These are phyloP conservation scores for Populus pruinosa DNA, from an alignment of 345 rosid genomes.

Conservation along the genomic window DNA sequence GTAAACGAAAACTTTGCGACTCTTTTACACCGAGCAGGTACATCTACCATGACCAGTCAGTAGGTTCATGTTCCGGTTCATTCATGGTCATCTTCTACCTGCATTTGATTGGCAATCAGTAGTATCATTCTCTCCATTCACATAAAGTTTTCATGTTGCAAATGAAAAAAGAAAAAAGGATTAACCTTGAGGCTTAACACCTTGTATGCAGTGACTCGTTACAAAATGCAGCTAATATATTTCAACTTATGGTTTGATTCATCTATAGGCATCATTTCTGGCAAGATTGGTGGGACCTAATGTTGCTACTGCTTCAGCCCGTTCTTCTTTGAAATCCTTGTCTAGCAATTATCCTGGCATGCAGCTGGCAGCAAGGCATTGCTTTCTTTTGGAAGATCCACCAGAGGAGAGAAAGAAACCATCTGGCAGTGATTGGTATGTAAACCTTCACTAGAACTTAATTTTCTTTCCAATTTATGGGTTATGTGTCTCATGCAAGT, in stretches of 20 bases:
- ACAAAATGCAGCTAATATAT: background rate
- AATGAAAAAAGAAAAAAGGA: background rate
- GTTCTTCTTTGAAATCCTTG: conserved; percentile 59
- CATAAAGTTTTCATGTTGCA: background rate
- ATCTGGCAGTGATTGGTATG: conserved; percentile 54
- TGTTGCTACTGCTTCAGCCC: conserved; percentile 69
- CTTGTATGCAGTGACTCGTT: conserved; percentile 1
- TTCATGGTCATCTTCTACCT: too few relatives aligned
- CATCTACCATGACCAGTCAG: too few relatives aligned
- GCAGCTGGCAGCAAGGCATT: conserved; percentile 78
- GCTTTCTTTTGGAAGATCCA: conserved; percentile 88
- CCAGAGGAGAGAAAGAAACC: conserved; percentile 58
- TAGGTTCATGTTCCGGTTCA: too few relatives aligned
- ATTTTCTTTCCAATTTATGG: conserved; percentile 11
- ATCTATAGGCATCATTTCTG: conserved; percentile 71
- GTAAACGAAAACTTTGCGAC: background rate
- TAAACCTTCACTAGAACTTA: background rate
- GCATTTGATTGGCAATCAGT: too few relatives aligned
- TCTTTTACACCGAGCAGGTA: too few relatives aligned
- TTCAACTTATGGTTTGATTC: conserved; percentile 2
- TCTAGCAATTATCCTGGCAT: conserved; percentile 52
- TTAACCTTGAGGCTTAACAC: background rate
- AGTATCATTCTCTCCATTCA: background rate
- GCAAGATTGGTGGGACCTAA: conserved; percentile 61
- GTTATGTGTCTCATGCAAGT: conserved; percentile 29